phyloP scores from a whole-genome alignment of 73 alveolate genomes.

The Paramecium sonneborni region DNA sequence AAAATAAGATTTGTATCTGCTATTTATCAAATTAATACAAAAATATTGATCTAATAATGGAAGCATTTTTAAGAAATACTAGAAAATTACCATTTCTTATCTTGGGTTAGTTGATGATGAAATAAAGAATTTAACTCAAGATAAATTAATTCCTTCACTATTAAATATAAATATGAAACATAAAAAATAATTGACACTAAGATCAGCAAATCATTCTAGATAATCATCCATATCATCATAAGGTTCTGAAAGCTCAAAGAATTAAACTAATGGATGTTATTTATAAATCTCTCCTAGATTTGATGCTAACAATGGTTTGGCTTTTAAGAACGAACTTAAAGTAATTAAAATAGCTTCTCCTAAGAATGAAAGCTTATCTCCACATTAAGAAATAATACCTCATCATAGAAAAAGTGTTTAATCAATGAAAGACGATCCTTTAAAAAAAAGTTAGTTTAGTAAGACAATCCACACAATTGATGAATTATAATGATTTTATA shows the following conservation, averaged over 20 bases:
- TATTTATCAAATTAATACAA: background rate
- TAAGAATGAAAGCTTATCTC: background rate
- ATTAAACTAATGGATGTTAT: background rate
- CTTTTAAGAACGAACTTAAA: background rate
- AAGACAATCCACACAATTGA: background rate
- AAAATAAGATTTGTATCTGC: background rate
- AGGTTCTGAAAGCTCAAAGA: background rate
- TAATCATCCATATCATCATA: background rate
- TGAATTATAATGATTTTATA: background rate
- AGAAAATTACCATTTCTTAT: background rate
- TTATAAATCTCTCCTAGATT: background rate
- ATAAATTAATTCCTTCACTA: background rate
- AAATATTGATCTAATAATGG: background rate
- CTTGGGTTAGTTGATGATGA: background rate
- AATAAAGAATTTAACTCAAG: background rate
- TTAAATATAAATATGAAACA: background rate
- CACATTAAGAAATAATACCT: background rate
- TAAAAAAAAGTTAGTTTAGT: conserved; percentile 7
- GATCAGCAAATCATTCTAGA: conserved; percentile 21
- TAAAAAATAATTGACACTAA: background rate
- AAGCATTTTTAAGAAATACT: background rate
- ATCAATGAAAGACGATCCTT: background rate
- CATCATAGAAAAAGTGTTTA: background rate
- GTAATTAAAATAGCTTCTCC: background rate
- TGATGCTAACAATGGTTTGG: background rate